Evolutionary conservation across 129 eudicot species (phyloP).

Genomic region (Lactuca saligna): DNA sequence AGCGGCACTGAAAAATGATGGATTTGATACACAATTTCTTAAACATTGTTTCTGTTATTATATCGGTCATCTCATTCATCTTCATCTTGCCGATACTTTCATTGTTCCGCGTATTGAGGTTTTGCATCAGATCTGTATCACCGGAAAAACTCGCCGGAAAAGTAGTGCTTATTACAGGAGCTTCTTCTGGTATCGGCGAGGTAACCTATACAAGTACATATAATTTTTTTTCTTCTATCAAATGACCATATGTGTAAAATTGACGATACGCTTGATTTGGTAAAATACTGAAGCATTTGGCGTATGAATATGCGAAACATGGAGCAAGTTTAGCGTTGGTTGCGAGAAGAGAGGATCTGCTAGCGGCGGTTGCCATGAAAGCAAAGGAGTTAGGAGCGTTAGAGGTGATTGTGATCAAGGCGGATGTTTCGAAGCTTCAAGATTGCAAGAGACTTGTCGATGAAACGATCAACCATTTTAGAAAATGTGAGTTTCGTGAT

Average conservation of each 20-base stretch:
- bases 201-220: background rate
- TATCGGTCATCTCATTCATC: constrained; percentile 17
- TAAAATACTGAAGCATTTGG: constrained; percentile 26
- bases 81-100: constrained; percentile 20
- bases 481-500: constrained; percentile 40
- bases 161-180: constrained; percentile 45
- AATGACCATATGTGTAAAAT: background rate
- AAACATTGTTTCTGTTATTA: constrained; percentile 15
- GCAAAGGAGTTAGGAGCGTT: constrained; percentile 52
- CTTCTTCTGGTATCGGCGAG: constrained; percentile 46
- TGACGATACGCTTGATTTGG: background rate
- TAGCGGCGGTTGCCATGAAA: constrained; percentile 42
- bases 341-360: constrained; percentile 51
- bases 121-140: constrained; percentile 7
- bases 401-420: constrained; percentile 43
- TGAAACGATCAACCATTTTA: constrained; percentile 47
- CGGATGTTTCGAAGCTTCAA: constrained; percentile 49
- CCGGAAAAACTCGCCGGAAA: constrained; percentile 35
- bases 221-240: background rate
- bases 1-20: constrained; percentile 10
- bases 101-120: constrained; percentile 14
- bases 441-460: constrained; percentile 56
- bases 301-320: constrained; percentile 47
- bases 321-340: constrained; percentile 58
- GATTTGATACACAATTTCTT: constrained; percentile 30